Evolutionary conservation across 257 asterid species (phyloP), one percentile per base, ranked within the genome.

Genomic region (Solanum commersonii): DNA sequence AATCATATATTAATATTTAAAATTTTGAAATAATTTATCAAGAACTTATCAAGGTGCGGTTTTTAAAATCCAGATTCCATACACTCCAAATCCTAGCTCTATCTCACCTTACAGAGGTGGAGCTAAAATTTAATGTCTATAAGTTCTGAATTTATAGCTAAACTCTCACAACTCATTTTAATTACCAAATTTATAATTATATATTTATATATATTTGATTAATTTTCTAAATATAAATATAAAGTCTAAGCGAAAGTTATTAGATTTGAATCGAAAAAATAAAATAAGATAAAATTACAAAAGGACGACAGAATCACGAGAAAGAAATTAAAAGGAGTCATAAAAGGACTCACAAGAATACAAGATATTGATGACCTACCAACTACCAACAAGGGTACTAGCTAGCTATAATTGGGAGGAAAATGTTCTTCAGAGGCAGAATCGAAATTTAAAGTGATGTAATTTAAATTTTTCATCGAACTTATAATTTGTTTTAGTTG

Each of bases 331-430:
- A 37, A 76, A 35, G 18, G 16, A 40, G 25, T 8, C 44, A 72
- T 72, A 8, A 16, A 71, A 34, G 46, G 46, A n/a, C 12, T 73
- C 81, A 73, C 78, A 18, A 71, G 14, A 71, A 71, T 71, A 71
- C 78, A 71, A 71, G 25, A 31, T 71, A 16, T 71, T 71, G 78
- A 71, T 71, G 40, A 71, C n/a, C 42, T 71, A 31, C 76, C 78
- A 31, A 71, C 71, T 10, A 2, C 40, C 42, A 71, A 71, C 78
- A 31, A 70, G 77, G 20, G 20, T 16, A 29, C 35, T 29, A 0
- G 5, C 13, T 29, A 91, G 11, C 77, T 29, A 91, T 82, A 90
- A 91, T 89, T 79, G 35, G 22, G n/a, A 56, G 38, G 0, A 10
- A 23, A 59, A 59, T 20, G 5, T 22, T 3, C 4, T 8, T 18